A percentile compares a stretch with the other conserved stretches of the same genome.
Conservation (phyloP, 2,329 filamentous ascomycete genomes). For the Phialophora chinensis region DNA sequence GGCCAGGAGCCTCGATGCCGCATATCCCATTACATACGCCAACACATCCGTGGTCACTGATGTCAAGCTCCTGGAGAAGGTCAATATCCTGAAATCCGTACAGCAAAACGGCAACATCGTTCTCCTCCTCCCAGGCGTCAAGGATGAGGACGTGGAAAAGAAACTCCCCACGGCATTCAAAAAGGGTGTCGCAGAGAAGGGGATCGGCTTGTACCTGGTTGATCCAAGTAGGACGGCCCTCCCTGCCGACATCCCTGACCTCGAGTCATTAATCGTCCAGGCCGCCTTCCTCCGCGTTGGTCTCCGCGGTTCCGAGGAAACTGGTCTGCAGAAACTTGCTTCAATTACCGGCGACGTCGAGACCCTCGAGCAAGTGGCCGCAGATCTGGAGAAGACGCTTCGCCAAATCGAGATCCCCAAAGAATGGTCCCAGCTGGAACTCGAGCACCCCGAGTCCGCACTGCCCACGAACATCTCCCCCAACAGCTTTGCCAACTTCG, state of each 20-base stretch:
- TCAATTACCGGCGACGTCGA: conserved; percentile 65
- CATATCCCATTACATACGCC: conserved; percentile 79
- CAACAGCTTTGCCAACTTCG: conserved; percentile 82
- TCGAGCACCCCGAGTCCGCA: conserved; percentile 59
- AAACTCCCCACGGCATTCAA: conserved; percentile 73
- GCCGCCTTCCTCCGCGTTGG: conserved; percentile 82
- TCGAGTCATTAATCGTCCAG: conserved; percentile 73
- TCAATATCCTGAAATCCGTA: conserved; percentile 74
- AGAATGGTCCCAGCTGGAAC: conserved; percentile 75
- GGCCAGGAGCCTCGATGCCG: conserved; percentile 80
- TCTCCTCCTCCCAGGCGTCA: conserved; percentile 76
- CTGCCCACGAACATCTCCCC: conserved; percentile 70
- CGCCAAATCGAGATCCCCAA: conserved; percentile 76
- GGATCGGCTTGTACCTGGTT: conserved; percentile 73
- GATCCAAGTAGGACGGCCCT: conserved; percentile 73
- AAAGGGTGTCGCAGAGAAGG: conserved; percentile 72
- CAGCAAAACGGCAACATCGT: conserved; percentile 75
- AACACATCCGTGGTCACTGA: conserved; percentile 80
- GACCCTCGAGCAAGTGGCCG: conserved; percentile 64
- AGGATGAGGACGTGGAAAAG: conserved; percentile 90
- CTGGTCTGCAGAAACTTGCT: conserved; percentile 70
- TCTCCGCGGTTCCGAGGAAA: conserved; percentile 67
- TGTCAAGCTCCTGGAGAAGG: conserved; percentile 76
- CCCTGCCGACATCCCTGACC: conserved; percentile 66
- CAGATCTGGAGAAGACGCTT: conserved; percentile 70